A percentile compares a stretch with the other conserved stretches of the same genome.
Evolutionary conservation across 225 moss, liverwort and hornwort species (phyloP).

Genomic region (Marchantia paleacea): DNA sequence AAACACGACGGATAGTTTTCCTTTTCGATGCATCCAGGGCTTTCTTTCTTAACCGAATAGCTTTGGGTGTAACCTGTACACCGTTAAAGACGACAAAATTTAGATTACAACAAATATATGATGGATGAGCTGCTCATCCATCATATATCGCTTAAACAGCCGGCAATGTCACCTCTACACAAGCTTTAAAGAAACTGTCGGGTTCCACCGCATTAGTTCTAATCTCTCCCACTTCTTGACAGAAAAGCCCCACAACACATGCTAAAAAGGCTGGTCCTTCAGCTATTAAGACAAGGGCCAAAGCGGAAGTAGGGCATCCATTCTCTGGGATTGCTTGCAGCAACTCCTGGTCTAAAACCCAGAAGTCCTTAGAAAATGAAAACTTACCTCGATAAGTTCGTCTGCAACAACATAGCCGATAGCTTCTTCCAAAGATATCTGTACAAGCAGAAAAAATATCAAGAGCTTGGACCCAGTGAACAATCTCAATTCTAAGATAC

Average conservation of each 20-base stretch:
- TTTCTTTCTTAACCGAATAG: conserved; percentile 77
- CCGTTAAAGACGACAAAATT: background rate
- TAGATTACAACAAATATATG: background rate
- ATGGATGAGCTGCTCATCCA: background rate
- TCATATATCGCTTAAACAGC: background rate
- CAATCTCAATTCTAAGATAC: background rate
- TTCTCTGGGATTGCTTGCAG: too few relatives aligned
- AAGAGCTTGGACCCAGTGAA: background rate
- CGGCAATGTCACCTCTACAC: background rate
- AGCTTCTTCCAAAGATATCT: conserved; percentile 83
- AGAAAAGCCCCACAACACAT: background rate
- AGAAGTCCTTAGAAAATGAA: background rate
- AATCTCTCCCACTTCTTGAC: too few relatives aligned
- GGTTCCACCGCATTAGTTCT: too few relatives aligned
- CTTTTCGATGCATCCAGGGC: conserved; percentile 80
- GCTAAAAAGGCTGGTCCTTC: background rate
- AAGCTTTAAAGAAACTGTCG: too few relatives aligned
- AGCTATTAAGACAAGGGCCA: too few relatives aligned
- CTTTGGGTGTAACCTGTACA: conserved; percentile 76
- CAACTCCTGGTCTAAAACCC: too few relatives aligned
- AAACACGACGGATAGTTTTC: conserved; percentile 63
- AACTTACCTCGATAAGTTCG: conserved; percentile 77
- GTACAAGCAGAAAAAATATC: background rate
- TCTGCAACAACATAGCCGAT: conserved; percentile 86
- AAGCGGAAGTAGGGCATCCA: too few relatives aligned